A percentile compares a stretch with the other conserved stretches of the same genome.
These are phyloP conservation scores for Pseudopyricularia cyperi DNA, from an alignment of 2,329 filamentous ascomycete genomes.

Conservation along the genomic window DNA sequence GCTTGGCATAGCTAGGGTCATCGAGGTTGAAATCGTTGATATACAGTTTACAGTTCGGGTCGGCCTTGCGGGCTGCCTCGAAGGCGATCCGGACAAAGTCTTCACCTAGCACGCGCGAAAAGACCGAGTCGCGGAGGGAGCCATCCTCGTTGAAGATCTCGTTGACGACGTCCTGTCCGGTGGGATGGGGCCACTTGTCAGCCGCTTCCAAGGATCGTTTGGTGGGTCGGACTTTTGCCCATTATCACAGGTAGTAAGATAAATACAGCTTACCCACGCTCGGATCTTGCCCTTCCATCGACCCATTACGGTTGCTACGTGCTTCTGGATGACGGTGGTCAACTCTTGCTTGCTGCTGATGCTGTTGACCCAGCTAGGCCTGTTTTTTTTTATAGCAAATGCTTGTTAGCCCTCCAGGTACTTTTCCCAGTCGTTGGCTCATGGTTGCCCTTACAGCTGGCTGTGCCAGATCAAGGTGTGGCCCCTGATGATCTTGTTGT, in stretches of 20 bases:
- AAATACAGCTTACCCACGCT: slow-evolving; percentile 28
- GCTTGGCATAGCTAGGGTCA: slow-evolving; percentile 43
- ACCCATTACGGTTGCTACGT: neutral
- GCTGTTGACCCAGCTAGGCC: slow-evolving; percentile 19
- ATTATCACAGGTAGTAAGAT: neutral
- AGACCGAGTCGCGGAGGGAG: slow-evolving; percentile 45
- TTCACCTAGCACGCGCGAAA: slow-evolving; percentile 56
- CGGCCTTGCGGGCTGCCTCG: slow-evolving; percentile 50
- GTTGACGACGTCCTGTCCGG: slow-evolving; percentile 42
- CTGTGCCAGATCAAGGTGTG: slow-evolving; percentile 39
- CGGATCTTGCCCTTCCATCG: slow-evolving; percentile 44
- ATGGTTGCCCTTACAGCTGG: slow-evolving; percentile 22
- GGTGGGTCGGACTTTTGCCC: neutral
- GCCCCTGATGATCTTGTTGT: slow-evolving; percentile 14
- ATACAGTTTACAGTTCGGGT: slow-evolving; percentile 57
- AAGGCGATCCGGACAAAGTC: slow-evolving; percentile 60
- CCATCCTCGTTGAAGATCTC: slow-evolving; percentile 53
- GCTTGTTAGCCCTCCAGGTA: neutral
- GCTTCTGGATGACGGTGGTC: neutral
- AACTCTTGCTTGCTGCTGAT: neutral
- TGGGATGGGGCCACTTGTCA: neutral
- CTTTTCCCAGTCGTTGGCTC: neutral
- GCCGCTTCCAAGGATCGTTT: neutral
- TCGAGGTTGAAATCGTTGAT: slow-evolving; percentile 67
- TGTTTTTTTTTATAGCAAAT: neutral